These are phyloP conservation scores for Pseudotsuga menziesii DNA, from an alignment of 75 land plant species.

Conservation along the genomic window DNA sequence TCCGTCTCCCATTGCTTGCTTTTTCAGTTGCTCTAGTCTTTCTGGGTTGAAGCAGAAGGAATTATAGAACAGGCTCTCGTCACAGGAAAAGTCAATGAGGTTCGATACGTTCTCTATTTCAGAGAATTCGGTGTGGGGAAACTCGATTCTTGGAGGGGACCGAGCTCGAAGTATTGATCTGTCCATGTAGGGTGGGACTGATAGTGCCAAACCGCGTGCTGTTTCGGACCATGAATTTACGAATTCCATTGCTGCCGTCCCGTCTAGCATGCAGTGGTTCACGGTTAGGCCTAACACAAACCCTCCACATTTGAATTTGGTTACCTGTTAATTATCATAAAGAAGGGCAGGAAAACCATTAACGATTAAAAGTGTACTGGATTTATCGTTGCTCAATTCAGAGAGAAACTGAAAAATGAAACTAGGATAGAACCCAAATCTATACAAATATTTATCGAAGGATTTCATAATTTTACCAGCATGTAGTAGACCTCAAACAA, in stretches of 20 bases:
- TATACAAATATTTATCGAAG: too few species aligned
- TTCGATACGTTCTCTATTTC: constrained; percentile 61
- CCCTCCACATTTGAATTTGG: constrained; percentile 52
- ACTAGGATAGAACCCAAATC: too few species aligned
- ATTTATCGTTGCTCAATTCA: too few species aligned
- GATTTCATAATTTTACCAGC: too few species aligned
- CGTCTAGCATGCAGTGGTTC: constrained; percentile 57
- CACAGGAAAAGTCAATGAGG: constrained; percentile 20
- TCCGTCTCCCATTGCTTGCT: constrained; percentile 48
- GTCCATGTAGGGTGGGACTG: constrained; percentile 26
- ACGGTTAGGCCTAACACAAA: constrained; percentile 42
- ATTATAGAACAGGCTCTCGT: constrained; percentile 38
- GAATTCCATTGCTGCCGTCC: constrained; percentile 49
- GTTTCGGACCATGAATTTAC: constrained; percentile 43
- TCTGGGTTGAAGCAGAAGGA: constrained; percentile 54
- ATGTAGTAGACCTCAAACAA: too few species aligned
- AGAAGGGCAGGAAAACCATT: background rate
- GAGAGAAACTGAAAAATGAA: too few species aligned
- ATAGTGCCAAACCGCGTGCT: constrained; percentile 32
- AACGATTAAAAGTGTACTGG: too few species aligned
- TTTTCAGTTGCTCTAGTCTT: constrained; percentile 47
- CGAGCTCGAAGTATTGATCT: constrained; percentile 26
- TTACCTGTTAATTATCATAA: constrained; percentile 27
- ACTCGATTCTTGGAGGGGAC: constrained; percentile 20
- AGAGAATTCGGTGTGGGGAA: constrained; percentile 42